Base-by-base conservation (phyloP, 2,329 filamentous ascomycete genomes). In the Zymoseptoria tritici region DNA sequence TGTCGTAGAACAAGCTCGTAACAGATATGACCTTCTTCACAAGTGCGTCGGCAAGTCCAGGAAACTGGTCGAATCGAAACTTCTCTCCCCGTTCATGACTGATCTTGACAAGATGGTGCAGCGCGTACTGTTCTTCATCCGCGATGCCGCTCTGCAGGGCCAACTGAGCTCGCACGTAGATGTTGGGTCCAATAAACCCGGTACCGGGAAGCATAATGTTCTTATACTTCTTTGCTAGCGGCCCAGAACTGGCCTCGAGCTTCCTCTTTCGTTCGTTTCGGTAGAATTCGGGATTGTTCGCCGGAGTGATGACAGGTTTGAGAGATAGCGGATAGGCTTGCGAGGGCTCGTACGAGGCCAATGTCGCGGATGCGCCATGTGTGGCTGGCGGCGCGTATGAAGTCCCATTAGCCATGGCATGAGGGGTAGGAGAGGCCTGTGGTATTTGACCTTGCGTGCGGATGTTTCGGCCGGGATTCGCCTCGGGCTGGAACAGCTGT, bases 21-120 rank as follows among this genome's bases (percentile, higher is more conserved):
- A 96, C 82, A 63, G 92, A 85, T 55, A 97, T 79, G 1, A 89
- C 86, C 71, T 95, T 95, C 62, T 91, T 88, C 58, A 96, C 85
- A 9, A 99, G 81, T 2, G 90, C 89, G 74, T 97, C 94, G 0
- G 91, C 90, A 26, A 99, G 81, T 9, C 90, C 87, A 1, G 90
- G 88, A 67, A 97, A 97, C 4, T 90, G 89, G 67, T 96, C 91
- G 66, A 97, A 97, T 62, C 90, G 89, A 76, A 96, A 97, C 74
- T 96, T 96, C 72, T 97, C 94, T 52, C 93, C 93, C 51, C 92
- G 85, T 74, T 97, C 92, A 70, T 88, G 94, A 0, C 92, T 97
- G 26, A 97, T 97, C 72, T 96, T 96, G 61, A 97, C 91, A 3
- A 97, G 78, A 69, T 97, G 93, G 68, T 96, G 91, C 9, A 97